These are phyloP conservation scores for Aspergillus sergii DNA, from an alignment of 2,329 filamentous ascomycete genomes.

Conservation along the genomic window DNA sequence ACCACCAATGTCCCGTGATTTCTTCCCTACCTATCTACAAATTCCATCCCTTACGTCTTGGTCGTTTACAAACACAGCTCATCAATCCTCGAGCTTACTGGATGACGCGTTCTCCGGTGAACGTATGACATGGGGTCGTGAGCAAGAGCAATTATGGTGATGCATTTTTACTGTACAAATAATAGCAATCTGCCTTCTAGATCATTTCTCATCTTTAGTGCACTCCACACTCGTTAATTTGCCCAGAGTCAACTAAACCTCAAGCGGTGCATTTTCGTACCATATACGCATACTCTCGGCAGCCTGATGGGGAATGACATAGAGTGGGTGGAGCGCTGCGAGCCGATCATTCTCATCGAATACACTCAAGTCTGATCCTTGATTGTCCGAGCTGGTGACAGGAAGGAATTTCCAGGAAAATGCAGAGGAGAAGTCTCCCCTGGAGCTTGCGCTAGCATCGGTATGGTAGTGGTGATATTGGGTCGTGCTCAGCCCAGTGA, in stretches of 20 bases:
- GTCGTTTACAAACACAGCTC: neutral
- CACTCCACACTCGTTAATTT: neutral
- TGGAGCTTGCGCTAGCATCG: constrained; percentile 33
- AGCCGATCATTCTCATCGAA: constrained; percentile 74
- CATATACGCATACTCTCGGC: constrained; percentile 67
- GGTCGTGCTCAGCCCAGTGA: constrained; percentile 80
- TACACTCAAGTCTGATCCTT: constrained; percentile 55
- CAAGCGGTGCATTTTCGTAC: constrained; percentile 52
- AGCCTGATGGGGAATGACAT: constrained; percentile 73
- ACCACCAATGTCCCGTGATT: neutral
- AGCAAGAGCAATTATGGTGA: neutral
- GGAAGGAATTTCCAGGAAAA: constrained; percentile 45
- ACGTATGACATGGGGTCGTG: neutral
- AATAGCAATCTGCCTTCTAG: neutral
- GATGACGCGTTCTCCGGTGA: neutral
- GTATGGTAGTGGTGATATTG: constrained; percentile 65
- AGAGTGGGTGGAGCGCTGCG: constrained; percentile 76
- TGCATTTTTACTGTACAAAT: neutral
- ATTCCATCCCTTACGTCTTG: constrained; percentile 3
- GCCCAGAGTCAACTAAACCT: constrained; percentile 6
- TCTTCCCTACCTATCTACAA: neutral
- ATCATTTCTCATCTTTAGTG: neutral
- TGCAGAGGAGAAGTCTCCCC: constrained; percentile 35
- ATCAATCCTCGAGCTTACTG: neutral
- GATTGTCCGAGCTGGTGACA: constrained; percentile 48